Evolutionary conservation across 768 basidiomycete genomes (phyloP).

Genomic region (Cystofilobasidium ferigula): DNA sequence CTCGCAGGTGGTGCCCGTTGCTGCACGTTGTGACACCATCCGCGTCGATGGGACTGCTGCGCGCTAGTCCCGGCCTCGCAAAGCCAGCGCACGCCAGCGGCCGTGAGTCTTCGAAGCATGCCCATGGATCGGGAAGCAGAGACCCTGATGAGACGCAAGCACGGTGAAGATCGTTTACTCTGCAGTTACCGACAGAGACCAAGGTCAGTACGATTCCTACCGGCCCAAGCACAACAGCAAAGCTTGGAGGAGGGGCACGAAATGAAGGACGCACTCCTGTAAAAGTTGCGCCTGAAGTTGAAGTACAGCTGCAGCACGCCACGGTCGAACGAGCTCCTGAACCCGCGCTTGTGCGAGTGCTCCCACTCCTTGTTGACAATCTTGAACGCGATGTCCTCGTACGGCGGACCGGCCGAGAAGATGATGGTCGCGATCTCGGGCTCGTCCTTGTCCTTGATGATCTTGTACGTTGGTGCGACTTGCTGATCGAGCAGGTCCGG

Average conservation of each 20-base stretch:
- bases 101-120: too few relatives aligned
- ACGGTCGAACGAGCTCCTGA: conserved; percentile 91
- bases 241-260: not conserved
- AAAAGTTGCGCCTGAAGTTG: conserved; percentile 82
- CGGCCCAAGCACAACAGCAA: too few relatives aligned
- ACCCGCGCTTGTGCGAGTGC: conserved; percentile 92
- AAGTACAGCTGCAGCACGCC: conserved; percentile 94
- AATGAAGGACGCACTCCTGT: conserved; percentile 4
- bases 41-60: too few relatives aligned
- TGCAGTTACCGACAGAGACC: too few relatives aligned
- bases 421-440: conserved; percentile 87
- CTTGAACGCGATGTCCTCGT: conserved; percentile 96
- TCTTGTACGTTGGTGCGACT: conserved; percentile 81
- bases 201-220: too few relatives aligned
- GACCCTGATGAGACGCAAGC: too few relatives aligned
- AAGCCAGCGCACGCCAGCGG: too few relatives aligned
- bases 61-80: too few relatives aligned
- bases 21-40: too few relatives aligned
- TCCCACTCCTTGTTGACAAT: conserved; percentile 99
- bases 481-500: conserved; percentile 78
- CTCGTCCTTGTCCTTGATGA: conserved; percentile 85
- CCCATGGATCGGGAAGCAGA: too few relatives aligned
- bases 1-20: too few relatives aligned
- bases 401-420: conserved; percentile 93
- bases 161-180: too few relatives aligned